phyloP scores from a whole-genome alignment of 2,329 filamentous ascomycete species.

The Ceratocystis ficicola region DNA sequence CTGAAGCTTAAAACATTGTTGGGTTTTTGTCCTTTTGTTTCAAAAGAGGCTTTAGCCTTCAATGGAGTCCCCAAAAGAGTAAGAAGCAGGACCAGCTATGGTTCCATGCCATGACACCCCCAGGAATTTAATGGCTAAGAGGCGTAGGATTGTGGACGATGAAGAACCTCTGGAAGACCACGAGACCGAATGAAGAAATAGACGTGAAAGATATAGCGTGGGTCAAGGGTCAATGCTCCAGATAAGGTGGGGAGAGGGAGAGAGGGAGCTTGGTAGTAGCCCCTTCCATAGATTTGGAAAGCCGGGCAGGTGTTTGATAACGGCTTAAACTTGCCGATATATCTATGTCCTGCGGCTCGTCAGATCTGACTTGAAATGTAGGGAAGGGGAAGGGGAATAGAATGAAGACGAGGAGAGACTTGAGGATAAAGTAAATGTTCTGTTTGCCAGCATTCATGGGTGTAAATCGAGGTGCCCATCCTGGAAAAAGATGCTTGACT shows the following conservation, averaged over 20 bases:
- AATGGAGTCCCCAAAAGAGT: background rate
- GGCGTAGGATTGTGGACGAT: background rate
- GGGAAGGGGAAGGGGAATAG: background rate
- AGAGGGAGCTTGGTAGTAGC: background rate
- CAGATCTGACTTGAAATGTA: background rate
- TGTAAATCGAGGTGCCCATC: background rate
- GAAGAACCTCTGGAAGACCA: background rate
- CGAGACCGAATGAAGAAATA: background rate
- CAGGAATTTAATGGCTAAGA: background rate
- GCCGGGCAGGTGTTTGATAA: background rate
- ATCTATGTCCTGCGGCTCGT: background rate
- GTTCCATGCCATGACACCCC: slow-evolving; percentile 1
- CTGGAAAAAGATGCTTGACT: background rate
- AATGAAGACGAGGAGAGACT: background rate
- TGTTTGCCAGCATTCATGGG: background rate
- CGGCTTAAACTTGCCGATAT: background rate
- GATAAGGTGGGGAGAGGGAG: background rate
- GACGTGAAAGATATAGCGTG: background rate
- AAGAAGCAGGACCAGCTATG: background rate
- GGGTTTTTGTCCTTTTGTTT: background rate
- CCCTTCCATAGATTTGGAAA: background rate
- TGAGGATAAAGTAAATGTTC: background rate
- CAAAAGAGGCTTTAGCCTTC: background rate
- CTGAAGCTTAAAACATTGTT: background rate
- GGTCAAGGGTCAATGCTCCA: background rate